Conservation (phyloP, 2,329 filamentous ascomycete genomes). For the Myriosclerotinia duriaeana region DNA sequence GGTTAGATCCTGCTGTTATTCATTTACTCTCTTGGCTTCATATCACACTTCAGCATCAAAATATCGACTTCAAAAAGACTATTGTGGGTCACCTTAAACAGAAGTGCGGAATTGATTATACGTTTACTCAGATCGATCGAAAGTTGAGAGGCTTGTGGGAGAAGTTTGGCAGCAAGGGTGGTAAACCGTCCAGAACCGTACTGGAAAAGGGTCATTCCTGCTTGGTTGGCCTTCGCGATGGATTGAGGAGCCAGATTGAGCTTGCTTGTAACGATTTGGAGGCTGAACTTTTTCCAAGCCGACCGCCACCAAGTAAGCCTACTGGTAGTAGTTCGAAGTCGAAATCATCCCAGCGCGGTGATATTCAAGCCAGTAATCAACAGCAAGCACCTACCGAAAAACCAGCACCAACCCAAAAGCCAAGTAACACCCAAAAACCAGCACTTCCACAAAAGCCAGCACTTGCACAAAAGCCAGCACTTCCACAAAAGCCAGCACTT, state of each 20-base stretch:
- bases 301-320: not conserved
- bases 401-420: too few relatives aligned
- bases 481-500: not conserved
- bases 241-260: not conserved
- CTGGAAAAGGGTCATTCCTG: not conserved
- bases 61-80: conserved; percentile 5
- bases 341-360: not conserved
- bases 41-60: not conserved
- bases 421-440: too few relatives aligned
- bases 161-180: not conserved
- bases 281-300: not conserved
- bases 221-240: not conserved
- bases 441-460: not conserved
- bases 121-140: not conserved
- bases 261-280: not conserved
- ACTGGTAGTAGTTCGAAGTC: not conserved
- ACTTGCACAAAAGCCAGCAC: too few relatives aligned
- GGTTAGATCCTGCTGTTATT: not conserved
- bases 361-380: not conserved
- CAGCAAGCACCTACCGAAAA: not conserved
- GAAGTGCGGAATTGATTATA: not conserved
- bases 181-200: not conserved
- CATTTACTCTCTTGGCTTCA: conserved; percentile 15
- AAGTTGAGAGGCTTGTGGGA: not conserved
- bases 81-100: not conserved